Evolutionary conservation across 2,329 filamentous ascomycete genomes (phyloP).

Genomic region (Periconia sp.): DNA sequence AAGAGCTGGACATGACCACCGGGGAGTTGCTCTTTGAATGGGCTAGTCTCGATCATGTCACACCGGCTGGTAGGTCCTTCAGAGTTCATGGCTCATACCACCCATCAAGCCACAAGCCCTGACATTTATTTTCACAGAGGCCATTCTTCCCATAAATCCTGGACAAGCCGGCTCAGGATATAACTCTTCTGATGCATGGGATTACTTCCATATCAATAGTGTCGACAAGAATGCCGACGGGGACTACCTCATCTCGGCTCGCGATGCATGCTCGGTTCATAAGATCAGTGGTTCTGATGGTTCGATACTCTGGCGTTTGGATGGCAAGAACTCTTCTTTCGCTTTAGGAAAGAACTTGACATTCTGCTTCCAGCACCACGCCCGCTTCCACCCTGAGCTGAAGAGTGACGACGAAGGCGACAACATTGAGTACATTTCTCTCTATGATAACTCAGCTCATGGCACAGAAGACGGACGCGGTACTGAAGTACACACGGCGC

Average conservation of each 20-base stretch:
- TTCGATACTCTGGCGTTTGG: constrained; percentile 40
- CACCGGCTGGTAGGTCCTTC: too few relatives aligned
- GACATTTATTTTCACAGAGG: constrained; percentile 26
- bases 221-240: constrained; percentile 46
- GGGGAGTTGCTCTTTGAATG: constrained; percentile 47
- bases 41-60: constrained; percentile 35
- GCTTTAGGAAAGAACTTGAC: constrained; percentile 19
- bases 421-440: constrained; percentile 20
- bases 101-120: too few relatives aligned
- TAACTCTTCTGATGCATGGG: constrained; percentile 36
- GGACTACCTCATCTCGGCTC: constrained; percentile 35
- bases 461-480: constrained; percentile 47
- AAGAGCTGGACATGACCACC: constrained; percentile 49
- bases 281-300: constrained; percentile 30
- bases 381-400: constrained; percentile 47
- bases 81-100: too few relatives aligned
- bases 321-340: constrained; percentile 33
- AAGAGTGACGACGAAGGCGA: constrained; percentile 9
- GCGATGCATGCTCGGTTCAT: constrained; percentile 30
- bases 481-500: constrained; percentile 45
- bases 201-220: constrained; percentile 50
- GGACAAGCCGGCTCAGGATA: constrained; percentile 31
- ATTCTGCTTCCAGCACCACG: constrained; percentile 56
- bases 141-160: constrained; percentile 31
- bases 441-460: constrained; percentile 53